Evolutionary conservation across 768 basidiomycete species (phyloP), one percentile per base, ranked within the genome.

Genomic region (Boletus fagicola): DNA sequence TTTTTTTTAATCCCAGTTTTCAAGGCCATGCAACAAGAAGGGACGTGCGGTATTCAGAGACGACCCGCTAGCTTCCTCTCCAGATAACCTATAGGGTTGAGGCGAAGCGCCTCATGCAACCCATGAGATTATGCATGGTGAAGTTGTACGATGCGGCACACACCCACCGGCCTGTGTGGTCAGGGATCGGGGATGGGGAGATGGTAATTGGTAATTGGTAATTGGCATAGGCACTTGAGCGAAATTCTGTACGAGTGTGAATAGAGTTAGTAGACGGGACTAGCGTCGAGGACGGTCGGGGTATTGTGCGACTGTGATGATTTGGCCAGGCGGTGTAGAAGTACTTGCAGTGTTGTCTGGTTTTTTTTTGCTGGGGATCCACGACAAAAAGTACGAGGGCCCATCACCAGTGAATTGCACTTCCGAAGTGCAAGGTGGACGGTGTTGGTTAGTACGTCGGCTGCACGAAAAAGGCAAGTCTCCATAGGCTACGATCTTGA

Each of bases 341-440:
- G 49, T n/a, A 22, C 33, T 24, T 35, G 49, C 1, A 11, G n/a
- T n/a, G n/a, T 49, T 4, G 44, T 38, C 22, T 12, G 50, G 13
- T 28, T 51, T n/a, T 7, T 49, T 30, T 30, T 40, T 62, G 54
- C 47, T 49, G 9, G 44, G 20, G 31, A 53, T 55, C 63, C 63
- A 64, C 13, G 53, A 57, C 31, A 46, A 45, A 38, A 45, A 44
- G 42, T 26, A 60, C 18, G 45, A 54, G 20, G 47, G 24, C n/a
- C n/a, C 40, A 60, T 61, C 7, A 5, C 30, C 35, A 20, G 33
- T 54, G n/a, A n/a, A n/a, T n/a, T n/a, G n/a, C n/a, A n/a, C n/a
- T n/a, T n/a, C n/a, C 28, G 2, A 36, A 15, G 10, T 15, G 26
- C 1, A 30, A 45, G 30, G 51, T n/a, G n/a, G n/a, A n/a, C n/a